These are phyloP conservation scores for Termitomyces sp. DNA, from an alignment of 768 basidiomycete species.

Conservation along the genomic window DNA sequence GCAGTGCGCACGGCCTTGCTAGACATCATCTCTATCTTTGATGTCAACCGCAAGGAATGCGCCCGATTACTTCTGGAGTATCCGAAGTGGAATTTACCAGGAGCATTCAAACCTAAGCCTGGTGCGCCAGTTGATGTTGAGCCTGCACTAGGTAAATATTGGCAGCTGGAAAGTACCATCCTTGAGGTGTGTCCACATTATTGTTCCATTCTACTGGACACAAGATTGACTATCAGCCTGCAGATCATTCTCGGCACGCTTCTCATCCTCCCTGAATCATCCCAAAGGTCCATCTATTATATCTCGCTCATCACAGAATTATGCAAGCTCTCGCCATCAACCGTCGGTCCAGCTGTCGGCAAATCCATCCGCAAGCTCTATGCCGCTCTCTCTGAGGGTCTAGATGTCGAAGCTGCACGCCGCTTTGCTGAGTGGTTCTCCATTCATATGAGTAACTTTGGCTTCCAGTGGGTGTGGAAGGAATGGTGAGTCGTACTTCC, in stretches of 20 bases:
- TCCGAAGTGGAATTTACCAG: constrained; percentile 77
- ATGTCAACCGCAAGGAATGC: constrained; percentile 94
- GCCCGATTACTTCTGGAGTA: constrained; percentile 84
- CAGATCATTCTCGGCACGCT: constrained; percentile 74
- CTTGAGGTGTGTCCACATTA: constrained; percentile 59
- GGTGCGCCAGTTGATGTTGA: constrained; percentile 51
- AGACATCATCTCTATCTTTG: constrained; percentile 86
- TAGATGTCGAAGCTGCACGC: constrained; percentile 81
- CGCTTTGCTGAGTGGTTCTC: constrained; percentile 95
- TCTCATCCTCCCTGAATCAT: constrained; percentile 74
- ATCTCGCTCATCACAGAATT: constrained; percentile 87
- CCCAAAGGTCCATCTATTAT: constrained; percentile 81
- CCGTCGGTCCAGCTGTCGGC: constrained; percentile 94
- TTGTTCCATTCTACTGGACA: background rate
- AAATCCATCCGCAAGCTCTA: constrained; percentile 92
- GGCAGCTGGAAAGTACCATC: constrained; percentile 86
- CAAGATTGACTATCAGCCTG: background rate
- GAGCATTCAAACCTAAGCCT: constrained; percentile 82
- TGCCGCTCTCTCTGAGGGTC: constrained; percentile 69
- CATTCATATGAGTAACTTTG: constrained; percentile 96
- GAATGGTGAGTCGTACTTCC: constrained; percentile 72
- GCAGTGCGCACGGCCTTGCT: constrained; percentile 68
- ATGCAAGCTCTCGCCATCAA: constrained; percentile 89
- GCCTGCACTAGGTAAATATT: constrained; percentile 62
- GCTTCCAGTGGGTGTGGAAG: constrained; percentile 98